phyloP scores from a whole-genome alignment of 257 asterid species.

The Solanum verrucosum region DNA sequence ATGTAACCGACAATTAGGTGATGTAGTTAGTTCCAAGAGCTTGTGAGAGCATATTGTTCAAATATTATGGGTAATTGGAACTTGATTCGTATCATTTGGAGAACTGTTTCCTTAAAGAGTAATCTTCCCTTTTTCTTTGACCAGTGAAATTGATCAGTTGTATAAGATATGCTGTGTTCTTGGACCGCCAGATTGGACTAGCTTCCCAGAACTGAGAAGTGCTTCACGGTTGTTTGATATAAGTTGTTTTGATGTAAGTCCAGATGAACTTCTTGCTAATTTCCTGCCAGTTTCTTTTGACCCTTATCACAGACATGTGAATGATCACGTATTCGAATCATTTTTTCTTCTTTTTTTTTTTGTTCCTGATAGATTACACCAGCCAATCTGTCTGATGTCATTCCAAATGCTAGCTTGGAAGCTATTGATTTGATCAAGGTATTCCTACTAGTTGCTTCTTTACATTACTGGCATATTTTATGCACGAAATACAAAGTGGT shows the following conservation, averaged over 20 bases:
- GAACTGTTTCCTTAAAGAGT: background rate
- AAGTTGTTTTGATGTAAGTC: constrained; percentile 52
- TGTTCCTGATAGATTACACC: constrained; percentile 42
- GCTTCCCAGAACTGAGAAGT: constrained; percentile 67
- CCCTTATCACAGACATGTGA: background rate
- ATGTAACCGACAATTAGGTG: background rate
- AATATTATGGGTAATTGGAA: background rate
- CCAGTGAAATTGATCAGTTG: constrained; percentile 90
- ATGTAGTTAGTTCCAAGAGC: background rate
- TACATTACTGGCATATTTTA: background rate
- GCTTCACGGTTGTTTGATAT: constrained; percentile 49
- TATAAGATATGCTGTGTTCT: constrained; percentile 88
- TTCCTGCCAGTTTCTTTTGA: background rate
- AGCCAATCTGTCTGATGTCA: constrained; percentile 51
- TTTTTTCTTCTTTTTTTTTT: background rate
- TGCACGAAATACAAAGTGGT: background rate
- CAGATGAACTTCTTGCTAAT: constrained; percentile 2
- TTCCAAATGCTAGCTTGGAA: constrained; percentile 79
- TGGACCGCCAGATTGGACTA: constrained; percentile 79
- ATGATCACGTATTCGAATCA: background rate
- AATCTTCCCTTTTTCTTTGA: constrained; percentile 8
- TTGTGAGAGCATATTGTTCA: background rate
- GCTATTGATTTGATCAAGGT: constrained; percentile 92
- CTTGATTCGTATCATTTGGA: background rate
- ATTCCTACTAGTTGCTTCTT: background rate